Evolutionary conservation across 306 rosid species (phyloP), one percentile per base, ranked within the genome.

Genomic region (Oxytropis ochrocephala): DNA sequence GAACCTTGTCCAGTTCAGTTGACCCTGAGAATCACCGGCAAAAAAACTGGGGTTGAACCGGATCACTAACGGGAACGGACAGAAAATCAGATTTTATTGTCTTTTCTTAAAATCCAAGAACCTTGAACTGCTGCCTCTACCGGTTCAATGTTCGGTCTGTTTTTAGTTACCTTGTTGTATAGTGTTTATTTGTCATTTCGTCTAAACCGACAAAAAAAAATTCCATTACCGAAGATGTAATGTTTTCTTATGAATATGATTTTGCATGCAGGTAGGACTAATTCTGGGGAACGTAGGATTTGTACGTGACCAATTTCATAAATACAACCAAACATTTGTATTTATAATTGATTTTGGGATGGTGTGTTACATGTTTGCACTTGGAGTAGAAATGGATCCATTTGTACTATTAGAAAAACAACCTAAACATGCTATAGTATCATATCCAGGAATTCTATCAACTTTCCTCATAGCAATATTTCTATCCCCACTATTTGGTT

Each of bases 341-440:
- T 83, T 79, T 38, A 84, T 94, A 12, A 82, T 88, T 18, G 98
- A 90, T 74, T 87, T 88, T 30, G 98, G 94, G 3, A 94, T 94
- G 97, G 78, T 77, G 19, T 81, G 89, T 70, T 94, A 94, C 74
- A 94, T 94, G 97, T 85, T 94, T 49, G 92, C 81, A 30, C 54
- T 94, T 49, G 98, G 98, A 11, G 66, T 90, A 75, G 98, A 94
- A 81, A 91, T 88, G 96, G 89, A 94, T 56, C 97, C 96, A 0
- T 64, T 64, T 3, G 68, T 59, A 1, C 74, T 90, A 11, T 72
- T 90, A 8, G 75, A 64, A 44, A 46, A 35, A 60, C 96, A 92
- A 17, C 16, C 78, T 7, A 84, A 72, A 30, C 81, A 78, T 27
- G 88, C 86, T 1, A 84, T 80, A 58, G 86, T 87, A 17, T 95